Evolutionary conservation across 805 yeast species (phyloP), one percentile per base, ranked within the genome.

Genomic region (Wickerhamiella sorbophila): DNA sequence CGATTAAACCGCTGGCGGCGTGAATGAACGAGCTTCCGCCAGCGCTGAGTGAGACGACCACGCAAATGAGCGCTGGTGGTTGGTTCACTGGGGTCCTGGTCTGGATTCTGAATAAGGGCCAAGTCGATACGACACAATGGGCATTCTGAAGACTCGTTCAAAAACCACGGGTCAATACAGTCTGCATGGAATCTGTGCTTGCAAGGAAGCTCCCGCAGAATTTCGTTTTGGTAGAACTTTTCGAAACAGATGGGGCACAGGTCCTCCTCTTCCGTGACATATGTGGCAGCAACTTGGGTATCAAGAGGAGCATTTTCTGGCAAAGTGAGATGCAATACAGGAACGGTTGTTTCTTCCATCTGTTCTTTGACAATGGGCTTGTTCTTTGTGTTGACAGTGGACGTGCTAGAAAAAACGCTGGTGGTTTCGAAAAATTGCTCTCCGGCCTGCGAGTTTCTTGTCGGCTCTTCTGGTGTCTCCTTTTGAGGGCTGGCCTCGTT

Each of bases 131-230:
- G 77, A 60, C 94, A 83, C 65, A 79, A 73, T 6, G 94, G 94
- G 57, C 94, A 83, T 53, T 81, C 78, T 1, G 85, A 84, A 39
- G 83, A 70, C 48, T 86, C 64, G 49, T 74, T 73, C 4, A 72
- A 74, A 27, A 83, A 64, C 93, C 94, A 83, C 1, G 87, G 87
- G 53, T 82, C 91, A 40, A 84, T 71, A 57, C 94, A 83, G 5
- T 69, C 76, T 9, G 79, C 70, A 54, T 83, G 94, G 69, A 78
- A 83, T 5, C 77, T 85, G 61, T 83, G 94, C 8, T 84, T 82
- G 62, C 94, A 83, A 9, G 84, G 71, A 34, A 83, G 64, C 0
- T 85, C 85, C 43, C 94, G 69, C 1, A 64, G 55, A 4, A 58
- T 52, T 38, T 82, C 88, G 9, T 74, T 78, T 37, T 71, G 69